Evolutionary conservation across 495 filamentous ascomycete genomes (phyloP).

Genomic region (Friedmanniomyces simplex): DNA sequence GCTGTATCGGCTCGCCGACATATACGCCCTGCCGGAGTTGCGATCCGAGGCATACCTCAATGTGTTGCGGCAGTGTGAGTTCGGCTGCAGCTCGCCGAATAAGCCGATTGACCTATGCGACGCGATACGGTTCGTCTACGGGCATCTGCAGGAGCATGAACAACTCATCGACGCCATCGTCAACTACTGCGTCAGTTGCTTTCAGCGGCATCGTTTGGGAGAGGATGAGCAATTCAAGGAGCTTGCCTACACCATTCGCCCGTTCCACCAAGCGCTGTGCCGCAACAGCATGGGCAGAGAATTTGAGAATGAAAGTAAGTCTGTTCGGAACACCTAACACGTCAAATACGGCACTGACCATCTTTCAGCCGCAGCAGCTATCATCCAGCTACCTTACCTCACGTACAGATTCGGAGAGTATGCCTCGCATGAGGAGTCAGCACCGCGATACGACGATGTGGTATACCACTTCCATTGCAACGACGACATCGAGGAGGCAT

Average conservation of each 20-base stretch:
- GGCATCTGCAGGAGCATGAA: constrained; percentile 17
- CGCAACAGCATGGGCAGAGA: constrained; percentile 19
- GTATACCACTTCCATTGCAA: constrained; percentile 6
- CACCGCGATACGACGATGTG: not conserved
- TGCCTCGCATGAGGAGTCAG: constrained; percentile 4
- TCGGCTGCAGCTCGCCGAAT: constrained; percentile 17
- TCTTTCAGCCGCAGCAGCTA: constrained; percentile 10
- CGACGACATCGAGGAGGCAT: not conserved
- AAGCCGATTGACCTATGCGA: constrained; percentile 25
- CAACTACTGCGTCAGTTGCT: constrained; percentile 29
- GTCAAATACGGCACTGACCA: not conserved
- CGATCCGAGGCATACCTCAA: constrained; percentile 20
- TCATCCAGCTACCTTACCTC: constrained; percentile 18
- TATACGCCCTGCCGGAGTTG: constrained; percentile 25
- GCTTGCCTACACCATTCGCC: constrained; percentile 18
- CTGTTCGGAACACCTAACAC: too few species aligned
- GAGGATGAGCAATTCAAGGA: constrained; percentile 20
- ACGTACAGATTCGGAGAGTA: constrained; percentile 1
- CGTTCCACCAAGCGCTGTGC: constrained; percentile 27
- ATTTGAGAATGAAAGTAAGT: constrained; percentile 28
- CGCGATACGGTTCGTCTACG: constrained; percentile 27
- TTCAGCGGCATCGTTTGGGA: constrained; percentile 23
- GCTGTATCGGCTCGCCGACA: constrained; percentile 25
- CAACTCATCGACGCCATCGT: constrained; percentile 23
- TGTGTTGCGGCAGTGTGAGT: constrained; percentile 25